Evolutionary conservation across 2,329 filamentous ascomycete genomes (phyloP).

Genomic region (Cordyceps cicadae): DNA sequence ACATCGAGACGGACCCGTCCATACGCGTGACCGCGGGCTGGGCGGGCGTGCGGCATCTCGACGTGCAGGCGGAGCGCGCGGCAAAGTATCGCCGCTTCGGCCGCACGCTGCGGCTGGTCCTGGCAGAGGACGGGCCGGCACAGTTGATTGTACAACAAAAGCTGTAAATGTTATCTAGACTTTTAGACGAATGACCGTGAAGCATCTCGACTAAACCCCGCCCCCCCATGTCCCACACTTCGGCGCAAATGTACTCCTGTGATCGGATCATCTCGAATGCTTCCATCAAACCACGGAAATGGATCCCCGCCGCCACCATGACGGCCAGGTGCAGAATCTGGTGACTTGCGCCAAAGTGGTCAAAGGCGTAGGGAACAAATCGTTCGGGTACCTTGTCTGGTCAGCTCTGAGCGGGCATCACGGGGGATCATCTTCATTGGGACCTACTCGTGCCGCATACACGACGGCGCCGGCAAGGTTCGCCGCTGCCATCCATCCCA

Average conservation of each 20-base stretch:
- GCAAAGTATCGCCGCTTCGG: conserved; percentile 1
- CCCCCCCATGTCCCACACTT: not conserved
- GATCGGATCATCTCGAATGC: not conserved
- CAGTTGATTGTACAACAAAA: conserved; percentile 4
- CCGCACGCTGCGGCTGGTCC: not conserved
- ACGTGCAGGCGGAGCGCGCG: not conserved
- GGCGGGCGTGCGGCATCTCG: not conserved
- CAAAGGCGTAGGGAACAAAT: conserved; percentile 11
- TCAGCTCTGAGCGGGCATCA: not conserved
- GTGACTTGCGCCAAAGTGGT: conserved; percentile 12
- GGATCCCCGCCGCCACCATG: conserved; percentile 10
- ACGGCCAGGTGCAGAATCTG: conserved; percentile 12
- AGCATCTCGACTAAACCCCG: too few relatives aligned
- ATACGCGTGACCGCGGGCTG: conserved; percentile 4
- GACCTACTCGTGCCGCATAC: conserved; percentile 13
- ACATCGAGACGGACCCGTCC: conserved; percentile 1
- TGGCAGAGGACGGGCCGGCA: not conserved
- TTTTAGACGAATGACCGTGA: too few relatives aligned
- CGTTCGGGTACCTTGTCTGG: conserved; percentile 8
- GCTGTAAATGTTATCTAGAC: not conserved
- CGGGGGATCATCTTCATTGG: not conserved
- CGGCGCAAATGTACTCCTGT: not conserved
- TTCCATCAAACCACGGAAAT: not conserved
- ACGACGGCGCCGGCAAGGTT: conserved; percentile 12
- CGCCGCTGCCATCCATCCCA: conserved; percentile 13